Evolutionary conservation across 2,329 filamentous ascomycete genomes (phyloP), one percentile per base, ranked within the genome.

Genomic region (Dactylellina parvicollis): DNA sequence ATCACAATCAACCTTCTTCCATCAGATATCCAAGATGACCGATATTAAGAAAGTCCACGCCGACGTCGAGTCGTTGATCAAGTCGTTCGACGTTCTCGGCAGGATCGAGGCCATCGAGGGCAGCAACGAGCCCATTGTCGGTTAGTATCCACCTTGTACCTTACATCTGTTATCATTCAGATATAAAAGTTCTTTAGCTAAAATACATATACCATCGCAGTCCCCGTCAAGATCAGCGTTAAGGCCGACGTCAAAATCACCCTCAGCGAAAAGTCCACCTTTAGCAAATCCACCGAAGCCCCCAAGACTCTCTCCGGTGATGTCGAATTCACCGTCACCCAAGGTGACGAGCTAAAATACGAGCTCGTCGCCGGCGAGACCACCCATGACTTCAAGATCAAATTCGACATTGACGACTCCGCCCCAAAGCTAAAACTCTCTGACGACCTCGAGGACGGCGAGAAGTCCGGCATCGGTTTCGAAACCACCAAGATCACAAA

Each of bases 401-500:
- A 47, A 7, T 73, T 66, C 69, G 57, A 66, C 5, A 20, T 66
- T 22, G 69, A 61, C 22, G 57, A 73, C 44, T 24, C 32, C 12
- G 28, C 60, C 1, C 69, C 69, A 12, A 73, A 73, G 60, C 52
- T 73, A 10, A 64, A 73, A 54, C 69, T 73, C 47, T 56, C 60
- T 40, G 69, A 73, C 46, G 60, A 73, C 18, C 52, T 73, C n/a
- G 57, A 73, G 32, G 46, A 46, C 36, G 60, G 57, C 20, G 54
- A 66, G 14, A 66, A 66, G 61, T 42, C 47, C 42, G 60, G 54
- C n/a, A 24, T 65, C 20, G 69, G 59, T 44, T 64, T 59, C 55
- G 52, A 47, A 9, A 73, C 54, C 46, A 49, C 49, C 22, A 66
- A 55, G 44, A 49, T 55, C 24, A 55, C 57, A 16, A 73, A 56